Conservation (phyloP, 805 yeast species). For the Lachancea meyersii region DNA sequence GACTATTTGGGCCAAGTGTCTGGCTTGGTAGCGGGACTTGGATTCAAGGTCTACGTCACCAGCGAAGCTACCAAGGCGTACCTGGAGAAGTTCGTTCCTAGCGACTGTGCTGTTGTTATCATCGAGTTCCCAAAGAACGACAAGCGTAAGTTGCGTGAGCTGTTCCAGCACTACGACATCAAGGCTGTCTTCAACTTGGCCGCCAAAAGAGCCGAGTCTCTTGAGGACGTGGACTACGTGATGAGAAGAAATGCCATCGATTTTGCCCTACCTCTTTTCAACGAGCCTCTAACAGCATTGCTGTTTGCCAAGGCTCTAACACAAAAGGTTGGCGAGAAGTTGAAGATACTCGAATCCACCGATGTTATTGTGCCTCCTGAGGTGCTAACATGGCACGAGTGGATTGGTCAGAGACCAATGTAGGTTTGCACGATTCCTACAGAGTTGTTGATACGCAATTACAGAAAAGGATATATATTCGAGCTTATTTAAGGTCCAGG, state of each 20-base stretch:
- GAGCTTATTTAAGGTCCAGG: not conserved
- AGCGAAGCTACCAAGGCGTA: constrained; percentile 66
- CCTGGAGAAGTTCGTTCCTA: constrained; percentile 44
- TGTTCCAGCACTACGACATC: constrained; percentile 81
- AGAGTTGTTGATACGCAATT: not conserved
- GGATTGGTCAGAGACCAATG: constrained; percentile 88
- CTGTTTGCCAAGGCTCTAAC: constrained; percentile 80
- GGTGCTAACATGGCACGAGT: constrained; percentile 95
- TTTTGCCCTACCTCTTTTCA: constrained; percentile 91
- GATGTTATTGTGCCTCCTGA: constrained; percentile 68
- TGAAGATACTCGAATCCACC: constrained; percentile 42
- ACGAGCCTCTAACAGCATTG: constrained; percentile 90
- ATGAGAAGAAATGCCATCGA: constrained; percentile 99
- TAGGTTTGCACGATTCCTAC: constrained; percentile 13
- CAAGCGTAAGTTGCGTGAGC: constrained; percentile 87
- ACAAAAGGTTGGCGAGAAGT: constrained; percentile 51
- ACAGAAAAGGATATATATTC: constrained; percentile 1
- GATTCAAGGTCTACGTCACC: constrained; percentile 78
- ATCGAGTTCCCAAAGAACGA: constrained; percentile 91
- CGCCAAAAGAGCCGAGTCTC: constrained; percentile 75
- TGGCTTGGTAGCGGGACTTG: constrained; percentile 51
- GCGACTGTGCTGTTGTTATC: constrained; percentile 40
- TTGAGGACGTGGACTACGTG: constrained; percentile 84
- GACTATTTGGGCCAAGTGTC: constrained; percentile 73
- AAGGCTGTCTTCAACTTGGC: constrained; percentile 91